Base-by-base conservation (phyloP, 2,329 filamentous ascomycete genomes). In the Aspergillus brasiliensis region DNA sequence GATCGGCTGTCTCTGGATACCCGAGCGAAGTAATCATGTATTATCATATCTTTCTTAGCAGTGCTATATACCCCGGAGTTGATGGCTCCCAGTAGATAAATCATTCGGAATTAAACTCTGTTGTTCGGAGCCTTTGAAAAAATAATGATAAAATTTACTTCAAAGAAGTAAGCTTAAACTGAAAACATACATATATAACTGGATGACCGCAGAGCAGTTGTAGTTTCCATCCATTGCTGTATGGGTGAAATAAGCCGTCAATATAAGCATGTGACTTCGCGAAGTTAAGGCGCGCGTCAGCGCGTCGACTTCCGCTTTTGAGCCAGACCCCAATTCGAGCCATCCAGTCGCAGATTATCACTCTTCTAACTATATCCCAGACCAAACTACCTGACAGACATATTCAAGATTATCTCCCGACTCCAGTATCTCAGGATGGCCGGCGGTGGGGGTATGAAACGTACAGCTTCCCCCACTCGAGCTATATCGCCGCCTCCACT, bases 1-100 rank as follows among this genome's bases (percentile, higher is more conserved):
- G 85, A 88, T 71, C 78, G 86, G 52, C 72, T 88, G 52, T 77
- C 82, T 25, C 73, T 88, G 62, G 86, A 88, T 69, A 86, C 85
- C 3, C 79, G 86, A 58, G 83, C 86, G 40, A 86, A 83, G 71
- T 84, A 79, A 70, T 46, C 27, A 52, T 57, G 37, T 46, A 37
- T 27, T 47, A 49, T 38, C 13, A 34, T 51, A 56, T 52, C 66
- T 56, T 19, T 61, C n/a, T 64, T 64, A 25, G 21, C 64, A 60
- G 58, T 60, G 57, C 53, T 63, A 23, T 63, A 68, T 67, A 66
- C 65, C 65, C 65, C 56, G 54, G 57, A 57, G 58, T 55, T 28
- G 44, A 54, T 55, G 53, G 17, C 59, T 62, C 58, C 49, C 54
- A 57, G 61, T 65, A 61, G 38, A 62, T 55, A 56, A 21, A 11